phyloP scores from a whole-genome alignment of 768 basidiomycete species.

The Termitomyces sp. region DNA sequence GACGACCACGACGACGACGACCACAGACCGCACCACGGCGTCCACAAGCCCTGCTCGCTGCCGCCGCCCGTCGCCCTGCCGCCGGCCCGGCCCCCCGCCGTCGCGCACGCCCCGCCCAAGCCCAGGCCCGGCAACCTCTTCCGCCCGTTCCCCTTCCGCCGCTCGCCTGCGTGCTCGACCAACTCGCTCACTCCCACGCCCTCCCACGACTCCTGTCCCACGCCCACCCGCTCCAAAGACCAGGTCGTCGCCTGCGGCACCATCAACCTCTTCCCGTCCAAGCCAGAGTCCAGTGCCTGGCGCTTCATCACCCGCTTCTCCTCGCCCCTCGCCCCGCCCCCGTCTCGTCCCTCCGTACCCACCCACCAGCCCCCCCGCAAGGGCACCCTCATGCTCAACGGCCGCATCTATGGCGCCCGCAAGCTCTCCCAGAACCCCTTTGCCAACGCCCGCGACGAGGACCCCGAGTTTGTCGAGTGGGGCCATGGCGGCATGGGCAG shows the following conservation, averaged over 20 bases:
- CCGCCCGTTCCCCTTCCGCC: constrained; percentile 15
- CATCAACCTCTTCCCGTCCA: not conserved
- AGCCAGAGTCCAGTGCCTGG: too few relatives aligned
- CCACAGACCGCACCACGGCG: not conserved
- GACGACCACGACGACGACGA: not conserved
- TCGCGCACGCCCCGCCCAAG: constrained; percentile 22
- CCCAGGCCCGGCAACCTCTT: constrained; percentile 17
- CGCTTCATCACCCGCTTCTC: not conserved
- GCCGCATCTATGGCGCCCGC: constrained; percentile 68
- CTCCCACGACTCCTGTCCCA: constrained; percentile 23
- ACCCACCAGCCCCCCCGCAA: constrained; percentile 20
- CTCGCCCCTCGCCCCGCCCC: constrained; percentile 4
- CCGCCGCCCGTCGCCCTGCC: constrained; percentile 20
- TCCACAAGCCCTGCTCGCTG: constrained; percentile 13
- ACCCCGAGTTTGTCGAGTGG: constrained; percentile 91
- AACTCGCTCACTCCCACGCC: constrained; percentile 33
- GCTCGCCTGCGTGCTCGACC: constrained; percentile 18
- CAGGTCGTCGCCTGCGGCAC: not conserved
- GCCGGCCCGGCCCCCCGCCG: constrained; percentile 16
- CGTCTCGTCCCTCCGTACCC: too few relatives aligned
- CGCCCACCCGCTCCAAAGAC: constrained; percentile 27
- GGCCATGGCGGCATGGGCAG: constrained; percentile 85
- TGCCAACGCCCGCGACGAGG: constrained; percentile 56
- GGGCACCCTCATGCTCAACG: constrained; percentile 74
- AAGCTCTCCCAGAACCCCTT: constrained; percentile 50